Evolutionary conservation across 2,329 filamentous ascomycete genomes (phyloP).

Genomic region (Phaeophleospora eucalypticola): DNA sequence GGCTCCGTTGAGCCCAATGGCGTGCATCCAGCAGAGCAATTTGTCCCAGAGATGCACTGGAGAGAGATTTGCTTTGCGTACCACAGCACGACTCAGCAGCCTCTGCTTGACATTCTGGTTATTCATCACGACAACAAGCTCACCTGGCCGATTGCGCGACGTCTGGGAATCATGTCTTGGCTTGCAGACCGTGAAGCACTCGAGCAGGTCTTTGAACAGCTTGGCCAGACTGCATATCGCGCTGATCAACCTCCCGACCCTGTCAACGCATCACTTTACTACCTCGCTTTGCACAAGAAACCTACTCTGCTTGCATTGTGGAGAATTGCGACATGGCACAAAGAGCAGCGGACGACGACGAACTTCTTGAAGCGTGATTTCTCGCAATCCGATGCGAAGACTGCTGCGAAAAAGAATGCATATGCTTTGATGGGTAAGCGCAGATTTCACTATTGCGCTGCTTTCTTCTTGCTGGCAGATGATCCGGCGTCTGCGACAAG

Average conservation of each 20-base stretch:
- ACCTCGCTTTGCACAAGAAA: conserved; percentile 85
- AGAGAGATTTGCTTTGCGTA: conserved; percentile 82
- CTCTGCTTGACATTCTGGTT: conserved; percentile 66
- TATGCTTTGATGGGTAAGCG: conserved; percentile 90
- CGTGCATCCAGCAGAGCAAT: conserved; percentile 2
- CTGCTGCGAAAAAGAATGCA: conserved; percentile 88
- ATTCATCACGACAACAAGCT: conserved; percentile 74
- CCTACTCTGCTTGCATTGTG: conserved; percentile 83
- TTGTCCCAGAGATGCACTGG: conserved; percentile 51
- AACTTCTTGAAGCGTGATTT: conserved; percentile 88
- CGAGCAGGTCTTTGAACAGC: conserved; percentile 79
- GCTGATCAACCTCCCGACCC: conserved; percentile 84
- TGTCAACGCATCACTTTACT: conserved; percentile 84
- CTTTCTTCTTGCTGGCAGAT: conserved; percentile 90
- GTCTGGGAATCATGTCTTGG: conserved; percentile 95
- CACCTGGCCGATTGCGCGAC: conserved; percentile 78
- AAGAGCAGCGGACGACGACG: conserved; percentile 76
- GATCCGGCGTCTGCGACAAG: conserved; percentile 79
- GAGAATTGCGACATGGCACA: conserved; percentile 89
- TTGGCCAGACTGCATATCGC: conserved; percentile 91
- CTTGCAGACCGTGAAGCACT: conserved; percentile 71
- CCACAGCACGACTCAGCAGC: conserved; percentile 68
- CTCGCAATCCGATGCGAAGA: conserved; percentile 78
- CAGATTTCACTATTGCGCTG: conserved; percentile 88
- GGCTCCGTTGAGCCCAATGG: conserved; percentile 27